Evolutionary conservation across 768 basidiomycete species (phyloP), one percentile per base, ranked within the genome.

Genomic region (Phylloporus sp.): DNA sequence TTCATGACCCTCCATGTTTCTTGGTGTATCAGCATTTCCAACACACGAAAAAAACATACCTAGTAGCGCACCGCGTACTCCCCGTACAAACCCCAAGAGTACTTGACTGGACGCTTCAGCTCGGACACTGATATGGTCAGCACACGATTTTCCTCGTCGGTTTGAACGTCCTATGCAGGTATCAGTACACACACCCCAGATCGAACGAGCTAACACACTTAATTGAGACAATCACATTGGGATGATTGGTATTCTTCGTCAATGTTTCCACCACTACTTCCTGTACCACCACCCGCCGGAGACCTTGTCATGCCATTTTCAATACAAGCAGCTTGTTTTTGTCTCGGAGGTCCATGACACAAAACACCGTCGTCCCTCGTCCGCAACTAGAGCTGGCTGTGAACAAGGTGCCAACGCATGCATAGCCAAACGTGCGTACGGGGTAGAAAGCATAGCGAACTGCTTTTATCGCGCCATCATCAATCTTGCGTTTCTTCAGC

Each of bases 1-100:
- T 28, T 61, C 31, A n/a, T 61, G 62, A 0, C 62, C 45, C 35
- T 24, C 5, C 24, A 47, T 23, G 24, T 15, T 2, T 12, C 26
- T n/a, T n/a, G n/a, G n/a, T 12, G n/a, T 10, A 27, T 47, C 28
- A 36, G 22, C 24, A 36, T 15, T 9, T n/a, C 5, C 5, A 1
- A 15, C n/a, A n/a, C n/a, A 10, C 24, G 5, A 38, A 7, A 16
- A 10, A 16, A 18, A 16, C 10, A n/a, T 38, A 46, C 45, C 45
- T 24, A 36, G 18, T 5, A 46, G 24, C 6, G 32, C 34, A 5
- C 34, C 45, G 2, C 34, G 34, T 26, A 35, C 10, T 9, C 45
- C 45, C 4, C 45, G 34, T n/a, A 36, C 32, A 24, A 35, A 35
- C 45, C 45, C 45, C 23, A 46, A 11, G 35, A 35, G 9, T 35